Conservation (phyloP, 768 basidiomycete species). For the Auriscalpium microsporum region DNA sequence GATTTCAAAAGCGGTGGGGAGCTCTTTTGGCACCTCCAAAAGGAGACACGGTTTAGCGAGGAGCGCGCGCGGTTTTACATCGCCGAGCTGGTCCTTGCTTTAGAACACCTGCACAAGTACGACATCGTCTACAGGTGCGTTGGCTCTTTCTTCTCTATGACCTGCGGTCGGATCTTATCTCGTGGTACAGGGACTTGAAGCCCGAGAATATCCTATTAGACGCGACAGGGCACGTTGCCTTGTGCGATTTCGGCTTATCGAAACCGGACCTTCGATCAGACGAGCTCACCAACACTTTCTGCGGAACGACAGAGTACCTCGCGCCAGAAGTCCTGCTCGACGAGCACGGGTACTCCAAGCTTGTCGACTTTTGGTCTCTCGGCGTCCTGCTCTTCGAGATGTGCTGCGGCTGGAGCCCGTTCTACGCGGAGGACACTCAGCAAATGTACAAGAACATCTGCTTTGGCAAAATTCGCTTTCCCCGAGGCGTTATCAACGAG, state of each 20-base stretch:
- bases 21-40: conserved; percentile 96
- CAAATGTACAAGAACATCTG: conserved; percentile 99
- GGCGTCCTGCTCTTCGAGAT: conserved; percentile 97
- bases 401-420: conserved; percentile 99
- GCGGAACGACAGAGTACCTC: conserved; percentile 97
- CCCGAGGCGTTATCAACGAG: conserved; percentile 92
- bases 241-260: conserved; percentile 97
- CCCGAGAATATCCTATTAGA: conserved; percentile 98
- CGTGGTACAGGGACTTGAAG: conserved; percentile 69
- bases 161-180: not conserved
- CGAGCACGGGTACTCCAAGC: conserved; percentile 96
- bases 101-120: conserved; percentile 97
- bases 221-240: conserved; percentile 95
- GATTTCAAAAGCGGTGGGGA: conserved; percentile 99
- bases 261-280: conserved; percentile 91
- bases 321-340: conserved; percentile 98
- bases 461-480: conserved; percentile 98
- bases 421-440: conserved; percentile 98
- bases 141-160: conserved; percentile 19
- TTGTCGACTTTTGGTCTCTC: conserved; percentile 97
- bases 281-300: conserved; percentile 98
- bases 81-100: conserved; percentile 87
- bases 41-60: conserved; percentile 89
- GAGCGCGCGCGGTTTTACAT: conserved; percentile 95
- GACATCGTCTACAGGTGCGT: conserved; percentile 87